phyloP scores from a whole-genome alignment of 148 eudicot species.

The Persicaria tinctoria region DNA sequence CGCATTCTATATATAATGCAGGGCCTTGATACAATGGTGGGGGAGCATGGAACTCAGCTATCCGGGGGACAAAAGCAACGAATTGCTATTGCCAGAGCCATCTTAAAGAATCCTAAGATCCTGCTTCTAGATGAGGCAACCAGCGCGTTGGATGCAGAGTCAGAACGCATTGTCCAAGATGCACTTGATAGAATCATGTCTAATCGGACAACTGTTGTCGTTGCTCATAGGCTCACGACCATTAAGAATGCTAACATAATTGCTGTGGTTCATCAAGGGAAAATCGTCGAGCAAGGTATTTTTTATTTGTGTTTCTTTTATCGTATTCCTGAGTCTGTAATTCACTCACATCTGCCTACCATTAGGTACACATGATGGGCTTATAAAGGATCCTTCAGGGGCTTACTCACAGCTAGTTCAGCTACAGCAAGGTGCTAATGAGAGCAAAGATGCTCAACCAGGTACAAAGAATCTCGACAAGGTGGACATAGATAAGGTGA shows the following conservation, averaged over 20 bases:
- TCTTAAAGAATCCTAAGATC: constrained; percentile 67
- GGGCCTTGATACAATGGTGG: constrained; percentile 83
- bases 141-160: constrained; percentile 85
- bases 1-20: constrained; percentile 13
- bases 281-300: constrained; percentile 72
- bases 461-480: constrained; percentile 20
- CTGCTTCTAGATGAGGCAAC: constrained; percentile 90
- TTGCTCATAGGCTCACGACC: constrained; percentile 79
- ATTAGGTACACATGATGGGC: constrained; percentile 60
- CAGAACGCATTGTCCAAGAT: constrained; percentile 78
- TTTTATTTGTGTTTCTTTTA: background rate
- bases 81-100: constrained; percentile 84
- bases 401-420: constrained; percentile 67
- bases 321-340: background rate
- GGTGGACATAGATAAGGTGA: constrained; percentile 22
- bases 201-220: constrained; percentile 70
- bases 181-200: constrained; percentile 73
- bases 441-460: constrained; percentile 20
- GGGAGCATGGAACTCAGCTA: constrained; percentile 82
- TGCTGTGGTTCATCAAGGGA: constrained; percentile 73
- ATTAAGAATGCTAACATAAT: constrained; percentile 66
- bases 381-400: constrained; percentile 57
- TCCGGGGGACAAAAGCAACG: constrained; percentile 95
- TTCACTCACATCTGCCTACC: background rate
- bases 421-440: constrained; percentile 55